Base-by-base conservation (phyloP, 2,329 filamentous ascomycete species). In the Pseudogymnoascus sp. region DNA sequence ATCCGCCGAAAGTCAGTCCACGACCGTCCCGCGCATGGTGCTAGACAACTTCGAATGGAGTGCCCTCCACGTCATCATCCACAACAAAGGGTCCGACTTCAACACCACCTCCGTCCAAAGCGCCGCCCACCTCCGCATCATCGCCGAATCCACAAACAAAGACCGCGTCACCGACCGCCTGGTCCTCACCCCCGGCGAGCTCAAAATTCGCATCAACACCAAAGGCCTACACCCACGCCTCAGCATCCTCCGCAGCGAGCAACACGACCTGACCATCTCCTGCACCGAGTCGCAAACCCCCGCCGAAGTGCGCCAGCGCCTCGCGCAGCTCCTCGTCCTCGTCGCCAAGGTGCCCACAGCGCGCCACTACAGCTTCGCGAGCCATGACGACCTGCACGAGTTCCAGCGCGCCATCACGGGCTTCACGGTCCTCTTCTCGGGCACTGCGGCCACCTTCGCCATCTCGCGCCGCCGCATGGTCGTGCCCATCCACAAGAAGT, bases 401-500 rank as follows among this genome's bases (percentile, higher is more conserved):
- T 96, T 96, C 74, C 84, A 96, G 72, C 79, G 81, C 59, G 89
- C 90, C 2, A 78, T 96, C 62, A 96, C 91, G 0, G 91, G 92
- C 0, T 95, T 89, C 74, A 80, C 80, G 26, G 90, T 96, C 14
- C 76, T 89, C 6, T 92, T 87, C 67, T 89, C 91, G 71, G 85
- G 85, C 6, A 75, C 90, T 61, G 91, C 91, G 5, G 79, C 82
- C 6, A 86, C 85, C 0, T 90, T 96, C 73, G 86, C 88, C 63
- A 96, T 96, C 67, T 87, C 92, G 1, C 86, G 92, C 31, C 85
- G 90, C 59, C 84, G 90, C 67, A 94, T 92, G 88, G 90, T 96
- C 11, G 91, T 96, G 14, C 91, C 91, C 0, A 93, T 96, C 67
- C 90, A 95, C 77, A 96, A 96, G 77, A 94, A 94, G 74, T 95